These are phyloP conservation scores for Skeletonema potamos DNA, from an alignment of 108 stramenopile genomes.

Conservation along the genomic window DNA sequence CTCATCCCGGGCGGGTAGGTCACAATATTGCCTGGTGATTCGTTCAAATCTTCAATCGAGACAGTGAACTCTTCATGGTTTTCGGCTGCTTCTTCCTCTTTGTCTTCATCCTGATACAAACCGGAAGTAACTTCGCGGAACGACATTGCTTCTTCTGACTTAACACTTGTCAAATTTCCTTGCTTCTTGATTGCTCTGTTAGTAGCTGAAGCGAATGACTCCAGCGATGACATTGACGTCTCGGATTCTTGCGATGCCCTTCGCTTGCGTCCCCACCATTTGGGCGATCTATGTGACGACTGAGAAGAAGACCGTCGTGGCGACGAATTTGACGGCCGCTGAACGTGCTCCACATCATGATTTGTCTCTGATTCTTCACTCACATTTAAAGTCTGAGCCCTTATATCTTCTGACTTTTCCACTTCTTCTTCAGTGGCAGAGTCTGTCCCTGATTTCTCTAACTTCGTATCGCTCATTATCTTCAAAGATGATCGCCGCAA, in stretches of 20 bases:
- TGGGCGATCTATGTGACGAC: background rate
- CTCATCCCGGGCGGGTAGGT: background rate
- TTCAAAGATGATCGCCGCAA: background rate
- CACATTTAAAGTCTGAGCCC: background rate
- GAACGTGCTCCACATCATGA: background rate
- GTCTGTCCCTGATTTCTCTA: background rate
- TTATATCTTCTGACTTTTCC: background rate
- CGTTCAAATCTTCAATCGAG: background rate
- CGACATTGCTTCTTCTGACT: background rate
- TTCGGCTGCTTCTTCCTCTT: background rate
- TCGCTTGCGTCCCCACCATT: background rate
- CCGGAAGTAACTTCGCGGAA: background rate
- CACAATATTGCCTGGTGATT: background rate
- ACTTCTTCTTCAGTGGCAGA: background rate
- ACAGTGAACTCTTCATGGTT: background rate
- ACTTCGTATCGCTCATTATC: background rate
- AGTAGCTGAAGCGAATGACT: conserved; percentile 28
- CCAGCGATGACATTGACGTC: conserved; percentile 12
- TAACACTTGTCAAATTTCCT: background rate
- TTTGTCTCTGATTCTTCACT: background rate
- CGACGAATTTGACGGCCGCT: background rate
- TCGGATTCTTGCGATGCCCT: background rate
- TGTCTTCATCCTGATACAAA: background rate
- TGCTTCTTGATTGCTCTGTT: background rate
- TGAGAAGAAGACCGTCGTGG: background rate